Percentiles rank a stretch among this genome's conserved stretches.
Conservation (phyloP, 75 land plant species). For the Cryptomeria japonica region DNA sequence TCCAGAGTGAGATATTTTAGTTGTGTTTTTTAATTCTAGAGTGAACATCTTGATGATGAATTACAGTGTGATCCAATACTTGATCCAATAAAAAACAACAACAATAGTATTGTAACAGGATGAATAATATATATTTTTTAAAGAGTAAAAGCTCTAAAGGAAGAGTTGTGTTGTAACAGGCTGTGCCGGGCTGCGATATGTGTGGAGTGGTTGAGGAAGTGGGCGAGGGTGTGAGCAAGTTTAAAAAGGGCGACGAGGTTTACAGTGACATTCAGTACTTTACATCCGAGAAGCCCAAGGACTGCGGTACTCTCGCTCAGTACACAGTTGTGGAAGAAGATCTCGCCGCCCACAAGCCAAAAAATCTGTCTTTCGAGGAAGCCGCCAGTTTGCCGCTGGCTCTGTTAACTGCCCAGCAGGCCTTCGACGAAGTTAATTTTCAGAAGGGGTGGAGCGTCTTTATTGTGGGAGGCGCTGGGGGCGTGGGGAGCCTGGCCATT, state of each 20-base stretch:
- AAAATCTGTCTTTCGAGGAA: constrained; percentile 29
- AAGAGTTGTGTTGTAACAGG: constrained; percentile 32
- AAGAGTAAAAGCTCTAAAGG: background rate
- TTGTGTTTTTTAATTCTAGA: no score
- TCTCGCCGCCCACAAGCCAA: constrained; percentile 37
- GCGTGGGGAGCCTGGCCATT: constrained; percentile 47
- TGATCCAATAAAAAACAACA: no score
- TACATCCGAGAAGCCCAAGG: constrained; percentile 19
- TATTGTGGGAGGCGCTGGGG: constrained; percentile 50
- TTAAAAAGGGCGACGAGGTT: constrained; percentile 47
- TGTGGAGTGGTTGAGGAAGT: constrained; percentile 32
- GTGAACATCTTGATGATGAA: no score
- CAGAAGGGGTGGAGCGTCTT: constrained; percentile 37
- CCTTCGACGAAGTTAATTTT: constrained; percentile 24
- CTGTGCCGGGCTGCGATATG: constrained; percentile 37
- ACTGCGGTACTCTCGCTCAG: constrained; percentile 40
- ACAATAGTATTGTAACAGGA: background rate
- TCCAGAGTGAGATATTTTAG: no score
- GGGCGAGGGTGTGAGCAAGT: constrained; percentile 35
- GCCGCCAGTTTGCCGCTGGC: constrained; percentile 59
- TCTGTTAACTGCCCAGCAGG: constrained; percentile 38
- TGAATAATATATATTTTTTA: background rate
- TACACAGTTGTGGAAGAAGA: constrained; percentile 46
- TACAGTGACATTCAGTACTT: constrained; percentile 36
- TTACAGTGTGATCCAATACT: no score